Evolutionary conservation across 768 basidiomycete species (phyloP).

Genomic region (Termitomyces sp.): DNA sequence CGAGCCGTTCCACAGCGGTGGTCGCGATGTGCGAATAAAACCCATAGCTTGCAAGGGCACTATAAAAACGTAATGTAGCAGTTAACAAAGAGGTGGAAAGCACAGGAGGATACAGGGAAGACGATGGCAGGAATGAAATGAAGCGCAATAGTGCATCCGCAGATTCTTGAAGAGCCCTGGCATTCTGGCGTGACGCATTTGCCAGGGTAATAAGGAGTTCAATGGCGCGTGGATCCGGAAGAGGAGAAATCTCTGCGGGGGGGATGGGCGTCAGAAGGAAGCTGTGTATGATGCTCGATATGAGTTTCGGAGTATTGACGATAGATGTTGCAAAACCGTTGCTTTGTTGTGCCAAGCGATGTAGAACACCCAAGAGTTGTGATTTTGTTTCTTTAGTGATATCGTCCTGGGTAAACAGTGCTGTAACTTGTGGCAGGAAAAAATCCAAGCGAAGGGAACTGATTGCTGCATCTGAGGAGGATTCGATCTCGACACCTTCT

Average conservation of each 20-base stretch:
- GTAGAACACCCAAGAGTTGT: slow-evolving; percentile 55
- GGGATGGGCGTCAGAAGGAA: slow-evolving; percentile 56
- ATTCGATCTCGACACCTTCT: slow-evolving; percentile 45
- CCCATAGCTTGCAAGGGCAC: slow-evolving; percentile 70
- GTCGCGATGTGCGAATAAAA: slow-evolving; percentile 66
- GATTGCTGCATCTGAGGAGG: slow-evolving; percentile 22
- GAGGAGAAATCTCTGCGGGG: slow-evolving; percentile 24
- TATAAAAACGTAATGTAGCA: slow-evolving; percentile 59
- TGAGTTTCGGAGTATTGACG: slow-evolving; percentile 42
- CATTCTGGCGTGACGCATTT: slow-evolving; percentile 63
- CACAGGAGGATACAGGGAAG: slow-evolving; percentile 33
- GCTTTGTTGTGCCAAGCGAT: slow-evolving; percentile 57
- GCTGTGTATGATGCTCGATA: slow-evolving; percentile 44
- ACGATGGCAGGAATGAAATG: slow-evolving; percentile 47
- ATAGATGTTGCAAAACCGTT: slow-evolving; percentile 48
- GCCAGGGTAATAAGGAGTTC: slow-evolving; percentile 53
- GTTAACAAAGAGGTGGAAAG: slow-evolving; percentile 46
- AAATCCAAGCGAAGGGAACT: slow-evolving; percentile 30
- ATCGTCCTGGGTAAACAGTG: slow-evolving; percentile 32
- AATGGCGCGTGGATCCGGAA: slow-evolving; percentile 48
- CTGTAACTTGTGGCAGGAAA: slow-evolving; percentile 45
- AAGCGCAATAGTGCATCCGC: slow-evolving; percentile 73
- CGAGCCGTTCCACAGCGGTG: slow-evolving; percentile 54
- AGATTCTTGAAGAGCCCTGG: slow-evolving; percentile 46
- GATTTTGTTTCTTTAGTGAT: slow-evolving; percentile 42